Conservation (phyloP, 2,329 filamentous ascomycete genomes). For the Aureobasidium sp. region DNA sequence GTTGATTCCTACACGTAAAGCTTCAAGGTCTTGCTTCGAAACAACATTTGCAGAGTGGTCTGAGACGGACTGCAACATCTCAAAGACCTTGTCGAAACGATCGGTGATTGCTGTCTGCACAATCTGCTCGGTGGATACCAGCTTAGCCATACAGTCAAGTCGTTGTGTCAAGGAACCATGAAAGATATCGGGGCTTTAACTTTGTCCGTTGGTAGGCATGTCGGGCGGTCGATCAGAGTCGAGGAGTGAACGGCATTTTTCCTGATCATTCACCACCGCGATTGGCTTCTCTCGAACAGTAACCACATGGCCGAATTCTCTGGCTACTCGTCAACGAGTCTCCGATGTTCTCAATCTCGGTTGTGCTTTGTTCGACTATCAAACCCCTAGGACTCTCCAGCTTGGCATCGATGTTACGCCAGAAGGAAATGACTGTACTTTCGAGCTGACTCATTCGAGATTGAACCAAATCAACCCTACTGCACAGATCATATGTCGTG, state of each 20-base stretch:
- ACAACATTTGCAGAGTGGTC: neutral
- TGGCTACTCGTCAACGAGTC: neutral
- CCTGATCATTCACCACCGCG: neutral
- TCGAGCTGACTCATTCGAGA: neutral
- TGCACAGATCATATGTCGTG: neutral
- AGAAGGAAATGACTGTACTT: neutral
- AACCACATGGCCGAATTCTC: neutral
- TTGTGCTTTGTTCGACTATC: neutral
- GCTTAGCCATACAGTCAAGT: neutral
- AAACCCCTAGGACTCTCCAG: neutral
- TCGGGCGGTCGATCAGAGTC: neutral
- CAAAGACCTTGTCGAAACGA: neutral
- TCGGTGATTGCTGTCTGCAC: neutral
- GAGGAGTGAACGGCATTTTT: neutral
- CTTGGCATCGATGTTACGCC: neutral
- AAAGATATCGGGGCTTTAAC: neutral
- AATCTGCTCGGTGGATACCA: neutral
- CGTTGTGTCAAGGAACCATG: neutral
- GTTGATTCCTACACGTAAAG: neutral
- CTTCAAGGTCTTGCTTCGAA: neutral
- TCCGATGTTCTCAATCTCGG: neutral
- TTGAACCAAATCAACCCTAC: neutral
- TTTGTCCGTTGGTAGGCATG: neutral
- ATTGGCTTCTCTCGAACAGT: neutral
- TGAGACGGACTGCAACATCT: neutral